phyloP scores from a whole-genome alignment of 176 grass and related monocot species.

The Carex parvula region DNA sequence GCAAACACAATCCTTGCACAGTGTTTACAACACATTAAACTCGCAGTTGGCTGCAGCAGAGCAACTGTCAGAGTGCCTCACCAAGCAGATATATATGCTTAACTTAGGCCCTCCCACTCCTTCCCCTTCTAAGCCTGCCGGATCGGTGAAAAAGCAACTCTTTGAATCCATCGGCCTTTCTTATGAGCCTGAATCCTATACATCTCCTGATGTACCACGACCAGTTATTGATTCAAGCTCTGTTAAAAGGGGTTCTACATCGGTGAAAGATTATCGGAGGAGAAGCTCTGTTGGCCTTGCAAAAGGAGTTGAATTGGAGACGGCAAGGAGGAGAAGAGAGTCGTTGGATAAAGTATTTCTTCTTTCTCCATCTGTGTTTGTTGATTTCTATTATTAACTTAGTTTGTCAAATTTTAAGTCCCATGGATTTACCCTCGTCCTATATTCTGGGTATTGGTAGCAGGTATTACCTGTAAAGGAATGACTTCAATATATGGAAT shows the following conservation, averaged over 20 bases:
- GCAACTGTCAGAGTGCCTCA: slow-evolving; percentile 76
- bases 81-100: slow-evolving; percentile 73
- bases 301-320: slow-evolving; percentile 61
- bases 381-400: background rate
- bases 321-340: slow-evolving; percentile 73
- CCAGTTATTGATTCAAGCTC: slow-evolving; percentile 37
- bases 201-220: slow-evolving; percentile 33
- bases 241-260: slow-evolving; percentile 37
- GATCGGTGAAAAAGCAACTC: slow-evolving; percentile 56
- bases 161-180: slow-evolving; percentile 88
- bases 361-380: background rate
- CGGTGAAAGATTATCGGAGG: slow-evolving; percentile 28
- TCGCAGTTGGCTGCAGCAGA: slow-evolving; percentile 87
- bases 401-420: background rate
- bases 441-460: slow-evolving; percentile 13
- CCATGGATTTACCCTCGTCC: slow-evolving; percentile 7
- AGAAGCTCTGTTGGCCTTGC: slow-evolving; percentile 42
- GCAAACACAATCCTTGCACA: slow-evolving; percentile 63
- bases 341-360: slow-evolving; percentile 72
- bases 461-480: slow-evolving; percentile 23
- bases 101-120: slow-evolving; percentile 48
- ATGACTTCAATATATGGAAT: background rate
- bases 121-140: slow-evolving; percentile 39
- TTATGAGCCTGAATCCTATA: slow-evolving; percentile 39
- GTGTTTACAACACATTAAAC: slow-evolving; percentile 84